phyloP scores from a whole-genome alignment of 2,329 filamentous ascomycete species.

The Westerdykella aurantiaca region DNA sequence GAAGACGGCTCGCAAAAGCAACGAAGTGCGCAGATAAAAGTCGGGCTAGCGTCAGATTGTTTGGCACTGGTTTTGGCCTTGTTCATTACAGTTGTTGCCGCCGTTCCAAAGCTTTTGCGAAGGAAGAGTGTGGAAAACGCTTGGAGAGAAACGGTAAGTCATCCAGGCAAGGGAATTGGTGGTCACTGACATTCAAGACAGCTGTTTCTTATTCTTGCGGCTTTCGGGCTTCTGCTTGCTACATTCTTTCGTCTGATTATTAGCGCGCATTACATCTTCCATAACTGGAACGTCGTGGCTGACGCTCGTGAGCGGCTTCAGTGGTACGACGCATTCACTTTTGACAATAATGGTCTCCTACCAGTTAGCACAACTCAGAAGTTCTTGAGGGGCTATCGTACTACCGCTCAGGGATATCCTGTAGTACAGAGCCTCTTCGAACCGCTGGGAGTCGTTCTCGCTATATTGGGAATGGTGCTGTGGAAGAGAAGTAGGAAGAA shows the following conservation, averaged over 20 bases:
- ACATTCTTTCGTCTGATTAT: slow-evolving; percentile 3
- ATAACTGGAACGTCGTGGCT: slow-evolving; percentile 1
- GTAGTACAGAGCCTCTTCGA: not conserved
- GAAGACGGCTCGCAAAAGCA: not conserved
- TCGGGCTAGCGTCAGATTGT: slow-evolving; percentile 2
- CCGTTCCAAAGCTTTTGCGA: not conserved
- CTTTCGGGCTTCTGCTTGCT: not conserved
- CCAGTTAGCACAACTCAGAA: not conserved
- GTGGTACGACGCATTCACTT: not conserved
- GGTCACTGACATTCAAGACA: not conserved
- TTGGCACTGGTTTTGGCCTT: slow-evolving; percentile 1
- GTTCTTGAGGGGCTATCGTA: not conserved
- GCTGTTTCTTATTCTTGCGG: slow-evolving; percentile 1
- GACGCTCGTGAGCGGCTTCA: not conserved
- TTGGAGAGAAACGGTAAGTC: not conserved
- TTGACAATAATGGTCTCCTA: not conserved
- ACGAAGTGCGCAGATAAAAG: slow-evolving; percentile 1
- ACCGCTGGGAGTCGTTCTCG: not conserved
- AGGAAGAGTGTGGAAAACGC: not conserved
- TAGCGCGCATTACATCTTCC: slow-evolving; percentile 1
- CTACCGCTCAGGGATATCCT: not conserved
- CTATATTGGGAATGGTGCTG: not conserved
- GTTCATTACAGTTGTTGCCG: not conserved
- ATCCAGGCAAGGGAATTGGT: not conserved
- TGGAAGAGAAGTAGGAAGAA: not conserved